Base-by-base conservation (phyloP, 2,329 filamentous ascomycete genomes). In the Coniochaeta sp. region DNA sequence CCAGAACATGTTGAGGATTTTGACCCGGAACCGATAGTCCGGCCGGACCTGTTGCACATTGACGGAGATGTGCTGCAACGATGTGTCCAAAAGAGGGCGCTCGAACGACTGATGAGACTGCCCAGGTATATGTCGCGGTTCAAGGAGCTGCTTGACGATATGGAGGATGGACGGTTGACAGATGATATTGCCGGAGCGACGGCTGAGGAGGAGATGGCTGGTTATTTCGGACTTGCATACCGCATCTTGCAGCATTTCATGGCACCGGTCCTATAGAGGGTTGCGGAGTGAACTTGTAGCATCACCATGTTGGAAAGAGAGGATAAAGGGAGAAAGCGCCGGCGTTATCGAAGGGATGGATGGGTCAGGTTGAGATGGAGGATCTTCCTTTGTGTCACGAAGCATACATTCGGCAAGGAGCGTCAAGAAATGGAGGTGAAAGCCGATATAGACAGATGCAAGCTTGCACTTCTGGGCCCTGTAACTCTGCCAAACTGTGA, bases 11-110 rank as follows among this genome's bases (percentile, higher is more conserved):
- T 55, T 66, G 58, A 67, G 65, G 62, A 42, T 30, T 63, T 62
- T 26, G 61, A 71, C 16, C 68, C 67, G 1, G 78, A 82, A 61
- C 77, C 79, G 8, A 70, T 71, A 26, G 62, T 67, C 6, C 70
- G 73, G 10, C 75, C 75, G 2, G 77, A 77, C 40, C 67, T 73
- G 26, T 84, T 85, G 80, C 87, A 90, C 60, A 77, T 91, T 3
- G 79, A 91, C 62, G 89, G 89, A 0, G 86, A 90, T 65, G 74
- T 90, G 38, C 71, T 91, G 47, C 74, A 76, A 61, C 77, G 80
- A 7, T 82, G 86, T 61, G 64, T 86, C 12, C 73, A 81, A 19
- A 73, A 69, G 19, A 74, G 76, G 34, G 71, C 71, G 0, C 66
- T 87, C 22, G 78, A 82, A 65, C 65, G 66, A 32, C 65, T 84